These are phyloP conservation scores for Nicotiana attenuata DNA, from an alignment of 257 asterid genomes.

Conservation along the genomic window DNA sequence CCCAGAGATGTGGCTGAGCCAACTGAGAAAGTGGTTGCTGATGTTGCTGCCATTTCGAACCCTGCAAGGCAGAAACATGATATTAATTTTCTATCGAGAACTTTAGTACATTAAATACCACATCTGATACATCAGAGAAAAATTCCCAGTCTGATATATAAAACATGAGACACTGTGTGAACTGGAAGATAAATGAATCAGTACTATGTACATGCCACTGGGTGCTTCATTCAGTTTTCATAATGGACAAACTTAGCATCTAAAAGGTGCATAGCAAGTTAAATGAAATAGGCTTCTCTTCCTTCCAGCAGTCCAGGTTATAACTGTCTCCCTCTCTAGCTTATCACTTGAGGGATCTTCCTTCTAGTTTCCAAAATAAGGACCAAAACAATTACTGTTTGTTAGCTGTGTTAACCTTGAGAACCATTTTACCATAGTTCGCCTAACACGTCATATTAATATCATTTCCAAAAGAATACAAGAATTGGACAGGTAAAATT, in stretches of 20 bases:
- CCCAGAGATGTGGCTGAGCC: conserved; percentile 45
- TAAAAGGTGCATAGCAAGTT: not conserved
- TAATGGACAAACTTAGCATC: not conserved
- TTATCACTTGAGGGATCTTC: not conserved
- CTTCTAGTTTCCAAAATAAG: not conserved
- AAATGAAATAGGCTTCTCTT: not conserved
- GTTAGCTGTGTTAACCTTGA: not conserved
- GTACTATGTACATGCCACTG: not conserved
- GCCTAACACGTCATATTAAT: not conserved
- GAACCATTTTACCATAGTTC: not conserved
- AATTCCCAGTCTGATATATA: not conserved
- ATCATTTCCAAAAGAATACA: not conserved
- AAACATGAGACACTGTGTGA: not conserved
- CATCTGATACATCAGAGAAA: not conserved
- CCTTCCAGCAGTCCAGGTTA: not conserved
- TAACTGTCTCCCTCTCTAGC: not conserved
- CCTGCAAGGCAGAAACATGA: conserved; percentile 26
- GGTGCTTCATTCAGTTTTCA: not conserved
- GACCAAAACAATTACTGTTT: not conserved
- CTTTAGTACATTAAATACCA: not conserved
- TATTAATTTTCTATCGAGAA: not conserved
- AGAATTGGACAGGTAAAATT: not conserved
- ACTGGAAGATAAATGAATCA: not conserved
- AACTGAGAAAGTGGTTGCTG: conserved; percentile 53
- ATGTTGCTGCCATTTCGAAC: conserved; percentile 62